Base-by-base conservation (phyloP, 2,329 filamentous ascomycete species). In the Diaporthe velutina region DNA sequence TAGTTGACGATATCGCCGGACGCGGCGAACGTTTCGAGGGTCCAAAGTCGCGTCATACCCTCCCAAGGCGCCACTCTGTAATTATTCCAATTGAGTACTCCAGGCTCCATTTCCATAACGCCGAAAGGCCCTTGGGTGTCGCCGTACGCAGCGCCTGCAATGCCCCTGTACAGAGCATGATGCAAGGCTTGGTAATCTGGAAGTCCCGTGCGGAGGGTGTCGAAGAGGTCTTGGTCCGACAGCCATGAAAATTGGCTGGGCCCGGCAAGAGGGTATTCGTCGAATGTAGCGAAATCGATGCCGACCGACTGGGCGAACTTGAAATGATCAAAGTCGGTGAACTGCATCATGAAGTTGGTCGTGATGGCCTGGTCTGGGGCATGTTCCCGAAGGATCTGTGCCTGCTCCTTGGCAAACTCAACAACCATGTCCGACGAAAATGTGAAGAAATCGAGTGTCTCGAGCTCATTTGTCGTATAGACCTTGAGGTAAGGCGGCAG, bases 61-160 rank as follows among this genome's bases (percentile, higher is more conserved):
- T 73, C 73, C 54, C 45, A 58, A 4, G 78, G 78, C 4, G 74
- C 75, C 19, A 79, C 78, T 19, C 78, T 75, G 58, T 76, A 78
- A 50, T 75, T 72, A 38, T 77, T 75, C 78, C 78, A 78, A 68
- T 78, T 79, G 22, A 79, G 77, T 35, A 79, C 73, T n/a, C 78
- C 78, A 4, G 78, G 78, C 57, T 79, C 71, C 78, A 79, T 78
- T 52, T 79, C 78, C 78, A 79, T 78, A n/a, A 79, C 73, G 0
- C 78, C 78, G 8, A 76, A 78, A 12, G 78, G 77, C 0, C 78
- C 78, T 4, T 75, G 52, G 3, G 60, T 73, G 33, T 73, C 40
- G 25, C 74, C 75, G 35, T 79, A 78, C 7, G 78, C 78, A 5
- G 77, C 77, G 8, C 78, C 78, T 13, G 78, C 73, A 19, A 79